Evolutionary conservation across 768 basidiomycete species (phyloP), one percentile per base, ranked within the genome.

Genomic region (Psilocybe sp.): DNA sequence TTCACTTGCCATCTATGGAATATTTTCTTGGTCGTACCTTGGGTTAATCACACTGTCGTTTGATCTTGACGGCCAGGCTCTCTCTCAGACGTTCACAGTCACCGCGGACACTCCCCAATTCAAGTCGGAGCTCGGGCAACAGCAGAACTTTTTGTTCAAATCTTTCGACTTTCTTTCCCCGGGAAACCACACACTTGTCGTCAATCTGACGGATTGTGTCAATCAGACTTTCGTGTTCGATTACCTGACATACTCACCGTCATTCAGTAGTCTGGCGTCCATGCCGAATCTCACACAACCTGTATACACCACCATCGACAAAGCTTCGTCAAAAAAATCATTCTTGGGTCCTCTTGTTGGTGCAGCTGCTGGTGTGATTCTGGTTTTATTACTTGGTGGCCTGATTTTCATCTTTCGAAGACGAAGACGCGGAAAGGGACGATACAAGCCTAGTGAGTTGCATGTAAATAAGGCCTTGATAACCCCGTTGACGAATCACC

Each of bases 221-320:
- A 62, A 62, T 39, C 61, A 60, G 38, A 56, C 58, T 1, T 61
- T 63, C 28, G 45, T 49, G 3, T 52, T 68, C 19, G 66, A 68
- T 47, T 68, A 65, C 35, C 50, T 68, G 39, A 49, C 60, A 14
- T 66, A 61, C 37, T 52, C 46, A 5, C 64, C 66, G 19, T 58
- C 63, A 1, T 62, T 62, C 31, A 37, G 44, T 4, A 51, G 34
- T 6, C 32, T 62, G 15, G 46, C 50, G 14, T 42, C 39, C 12
- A 60, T 62, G 57, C 61, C 61, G 3, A 43, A 47, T 11, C 38
- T 55, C 7, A 39, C 43, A 7, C 4, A 28, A 7, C 13, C 28
- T 36, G 4, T 19, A 18, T 23, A 28, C 49, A n/a, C 13, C 35
- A 32, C 37, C 4, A 16, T 31, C 16, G 40, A 47, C 9, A 36